Conservation (phyloP, 176 grass and related monocot species). For the Coix lacrymajobi region DNA sequence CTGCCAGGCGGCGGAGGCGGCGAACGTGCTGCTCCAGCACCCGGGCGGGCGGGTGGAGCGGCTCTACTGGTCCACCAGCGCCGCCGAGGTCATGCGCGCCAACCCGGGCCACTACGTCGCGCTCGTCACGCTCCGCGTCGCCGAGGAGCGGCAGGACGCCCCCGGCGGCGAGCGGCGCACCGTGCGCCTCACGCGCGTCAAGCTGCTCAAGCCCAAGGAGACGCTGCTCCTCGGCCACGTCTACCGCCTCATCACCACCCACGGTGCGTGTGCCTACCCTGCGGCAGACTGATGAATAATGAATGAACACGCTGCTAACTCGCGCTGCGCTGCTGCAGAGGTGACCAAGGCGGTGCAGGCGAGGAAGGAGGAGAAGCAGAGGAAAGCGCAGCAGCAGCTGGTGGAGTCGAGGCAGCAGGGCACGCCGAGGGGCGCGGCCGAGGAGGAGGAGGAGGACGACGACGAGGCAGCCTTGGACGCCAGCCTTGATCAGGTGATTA, state of each 20-base stretch:
- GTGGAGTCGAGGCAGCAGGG: slow-evolving; percentile 31
- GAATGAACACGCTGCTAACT: neutral
- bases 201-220: slow-evolving; percentile 89
- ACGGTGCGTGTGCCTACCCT: slow-evolving; percentile 45
- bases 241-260: slow-evolving; percentile 87
- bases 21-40: slow-evolving; percentile 75
- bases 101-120: slow-evolving; percentile 95
- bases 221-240: slow-evolving; percentile 65
- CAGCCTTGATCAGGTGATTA: slow-evolving; percentile 43
- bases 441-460: slow-evolving; percentile 22
- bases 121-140: slow-evolving; percentile 66
- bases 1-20: slow-evolving; percentile 87
- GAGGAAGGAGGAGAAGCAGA: slow-evolving; percentile 74
- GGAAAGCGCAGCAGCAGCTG: slow-evolving; percentile 49
- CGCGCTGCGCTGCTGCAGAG: slow-evolving; percentile 40
- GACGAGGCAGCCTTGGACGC: slow-evolving; percentile 46
- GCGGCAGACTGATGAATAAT: neutral
- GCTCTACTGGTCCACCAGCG: slow-evolving; percentile 63
- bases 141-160: slow-evolving; percentile 47
- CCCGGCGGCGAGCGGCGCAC: slow-evolving; percentile 33
- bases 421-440: neutral
- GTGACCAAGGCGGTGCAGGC: slow-evolving; percentile 72
- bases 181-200: slow-evolving; percentile 68
- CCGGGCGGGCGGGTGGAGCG: slow-evolving; percentile 71
- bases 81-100: slow-evolving; percentile 75